phyloP scores from a whole-genome alignment of 2,329 filamentous ascomycete genomes.

The Lasiodiplodia sp. region DNA sequence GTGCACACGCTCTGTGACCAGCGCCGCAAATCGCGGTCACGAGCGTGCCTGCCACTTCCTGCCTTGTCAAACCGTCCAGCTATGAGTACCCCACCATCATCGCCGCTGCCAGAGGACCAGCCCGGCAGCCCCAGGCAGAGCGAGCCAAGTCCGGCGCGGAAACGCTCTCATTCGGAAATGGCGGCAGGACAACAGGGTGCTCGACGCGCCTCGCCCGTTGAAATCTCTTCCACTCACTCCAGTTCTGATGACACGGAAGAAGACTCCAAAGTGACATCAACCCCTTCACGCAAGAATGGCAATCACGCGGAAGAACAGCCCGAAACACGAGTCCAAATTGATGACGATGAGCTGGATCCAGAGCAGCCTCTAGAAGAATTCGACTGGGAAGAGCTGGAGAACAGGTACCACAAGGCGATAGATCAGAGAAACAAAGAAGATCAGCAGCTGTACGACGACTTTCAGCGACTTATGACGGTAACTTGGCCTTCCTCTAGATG shows the following conservation, averaged over 20 bases:
- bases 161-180: constrained; percentile 35
- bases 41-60: not conserved
- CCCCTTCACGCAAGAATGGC: not conserved
- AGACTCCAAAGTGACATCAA: not conserved
- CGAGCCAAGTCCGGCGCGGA: constrained; percentile 2
- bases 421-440: constrained; percentile 69
- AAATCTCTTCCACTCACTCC: not conserved
- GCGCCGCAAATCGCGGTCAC: not conserved
- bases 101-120: not conserved
- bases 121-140: not conserved
- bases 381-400: constrained; percentile 80
- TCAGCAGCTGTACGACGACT: constrained; percentile 70
- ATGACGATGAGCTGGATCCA: constrained; percentile 31
- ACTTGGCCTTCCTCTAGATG: not conserved
- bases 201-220: not conserved
- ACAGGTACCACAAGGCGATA: constrained; percentile 72
- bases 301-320: constrained; percentile 33
- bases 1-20: not conserved
- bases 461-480: constrained; percentile 58
- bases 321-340: constrained; percentile 19
- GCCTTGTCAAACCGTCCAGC: not conserved
- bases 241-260: not conserved
- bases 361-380: constrained; percentile 59
- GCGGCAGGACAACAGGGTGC: constrained; percentile 23
- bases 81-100: constrained; percentile 1